phyloP scores from a whole-genome alignment of 768 basidiomycete species.

The Coprinopsis sp. region DNA sequence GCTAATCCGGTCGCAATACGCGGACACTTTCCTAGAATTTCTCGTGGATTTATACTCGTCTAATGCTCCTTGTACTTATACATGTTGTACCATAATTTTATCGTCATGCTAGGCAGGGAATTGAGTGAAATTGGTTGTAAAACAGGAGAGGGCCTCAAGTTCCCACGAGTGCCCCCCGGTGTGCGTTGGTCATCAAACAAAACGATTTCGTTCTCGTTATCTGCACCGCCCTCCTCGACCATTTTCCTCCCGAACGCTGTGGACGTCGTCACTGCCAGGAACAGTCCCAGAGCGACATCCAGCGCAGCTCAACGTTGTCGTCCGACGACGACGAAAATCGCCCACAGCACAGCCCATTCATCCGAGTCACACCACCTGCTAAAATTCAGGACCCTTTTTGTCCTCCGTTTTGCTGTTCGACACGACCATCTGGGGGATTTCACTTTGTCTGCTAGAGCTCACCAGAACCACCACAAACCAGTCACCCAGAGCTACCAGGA shows the following conservation, averaged over 20 bases:
- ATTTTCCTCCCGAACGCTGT: constrained; percentile 29
- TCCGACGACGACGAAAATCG: not conserved
- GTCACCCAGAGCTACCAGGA: constrained; percentile 12
- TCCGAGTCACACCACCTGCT: constrained; percentile 12
- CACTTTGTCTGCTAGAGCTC: constrained; percentile 7
- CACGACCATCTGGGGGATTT: constrained; percentile 6
- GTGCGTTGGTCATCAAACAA: constrained; percentile 9
- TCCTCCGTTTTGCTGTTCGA: constrained; percentile 5
- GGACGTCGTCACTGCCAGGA: not conserved
- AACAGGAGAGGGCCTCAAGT: constrained; percentile 18
- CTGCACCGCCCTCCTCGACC: constrained; percentile 43
- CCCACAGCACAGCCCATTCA: constrained; percentile 1
- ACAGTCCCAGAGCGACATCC: constrained; percentile 7
- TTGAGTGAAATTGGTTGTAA: too few relatives aligned
- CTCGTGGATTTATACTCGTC: constrained; percentile 2
- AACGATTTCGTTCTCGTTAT: constrained; percentile 36
- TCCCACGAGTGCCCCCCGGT: constrained; percentile 41
- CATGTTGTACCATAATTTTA: too few relatives aligned
- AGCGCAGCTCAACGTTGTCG: constrained; percentile 4
- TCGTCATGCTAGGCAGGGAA: too few relatives aligned
- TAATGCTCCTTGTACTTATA: too few relatives aligned
- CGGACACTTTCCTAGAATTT: not conserved
- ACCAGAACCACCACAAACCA: too few relatives aligned
- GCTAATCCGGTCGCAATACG: not conserved
- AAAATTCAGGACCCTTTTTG: constrained; percentile 14